Percentiles rank a stretch among this genome's conserved stretches.
Evolutionary conservation across 2,329 filamentous ascomycete genomes (phyloP).

Genomic region (Pseudogymnoascus sp.): DNA sequence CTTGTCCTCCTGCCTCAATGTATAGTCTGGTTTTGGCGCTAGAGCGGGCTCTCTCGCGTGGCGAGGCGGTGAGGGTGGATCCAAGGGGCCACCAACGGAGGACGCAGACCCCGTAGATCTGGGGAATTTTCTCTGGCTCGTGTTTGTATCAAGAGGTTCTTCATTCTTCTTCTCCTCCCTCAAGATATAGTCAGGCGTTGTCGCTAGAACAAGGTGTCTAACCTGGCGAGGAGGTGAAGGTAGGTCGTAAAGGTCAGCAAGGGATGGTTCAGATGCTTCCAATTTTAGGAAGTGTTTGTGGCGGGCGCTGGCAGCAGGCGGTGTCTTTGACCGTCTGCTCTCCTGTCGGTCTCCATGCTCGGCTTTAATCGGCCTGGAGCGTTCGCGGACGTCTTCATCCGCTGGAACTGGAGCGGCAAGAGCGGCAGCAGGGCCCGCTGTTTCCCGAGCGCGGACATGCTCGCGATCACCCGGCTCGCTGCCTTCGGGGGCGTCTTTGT

Average conservation of each 20-base stretch:
- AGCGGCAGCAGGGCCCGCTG: background rate
- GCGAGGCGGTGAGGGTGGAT: no score
- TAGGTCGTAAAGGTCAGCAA: background rate
- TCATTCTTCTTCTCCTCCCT: no score
- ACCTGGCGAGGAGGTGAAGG: background rate
- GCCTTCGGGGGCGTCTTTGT: background rate
- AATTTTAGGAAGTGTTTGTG: background rate
- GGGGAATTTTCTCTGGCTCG: no score
- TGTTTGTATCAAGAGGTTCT: no score
- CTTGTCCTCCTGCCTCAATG: no score
- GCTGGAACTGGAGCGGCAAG: background rate
- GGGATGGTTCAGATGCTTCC: background rate
- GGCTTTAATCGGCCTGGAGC: background rate
- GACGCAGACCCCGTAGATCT: no score
- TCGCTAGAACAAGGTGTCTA: background rate
- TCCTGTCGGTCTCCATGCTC: background rate
- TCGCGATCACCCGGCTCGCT: background rate
- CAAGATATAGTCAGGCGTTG: background rate
- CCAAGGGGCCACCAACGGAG: no score
- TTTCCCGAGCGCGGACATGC: background rate
- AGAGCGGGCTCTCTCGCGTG: no score
- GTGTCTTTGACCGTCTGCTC: background rate
- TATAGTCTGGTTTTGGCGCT: no score
- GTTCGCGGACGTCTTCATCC: background rate
- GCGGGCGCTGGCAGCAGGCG: background rate